These are phyloP conservation scores for Chaetomium strumarium DNA, from an alignment of 2,329 filamentous ascomycete genomes.

Conservation along the genomic window DNA sequence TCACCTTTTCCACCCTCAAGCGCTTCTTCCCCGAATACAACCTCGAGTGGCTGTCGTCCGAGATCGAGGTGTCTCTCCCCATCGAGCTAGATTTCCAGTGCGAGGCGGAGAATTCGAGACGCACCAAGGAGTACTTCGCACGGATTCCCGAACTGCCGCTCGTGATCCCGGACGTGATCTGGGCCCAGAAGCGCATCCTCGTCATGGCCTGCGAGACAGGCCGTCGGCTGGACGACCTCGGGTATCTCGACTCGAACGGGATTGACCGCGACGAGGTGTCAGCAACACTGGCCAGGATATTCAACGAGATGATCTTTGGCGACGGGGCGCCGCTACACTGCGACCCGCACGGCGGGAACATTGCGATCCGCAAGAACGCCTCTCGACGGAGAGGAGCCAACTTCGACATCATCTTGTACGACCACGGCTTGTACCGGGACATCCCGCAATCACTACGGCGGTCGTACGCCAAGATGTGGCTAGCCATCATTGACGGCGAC, in stretches of 20 bases:
- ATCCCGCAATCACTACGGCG: constrained; percentile 74
- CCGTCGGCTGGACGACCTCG: constrained; percentile 79
- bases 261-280: constrained; percentile 97
- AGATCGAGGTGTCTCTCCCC: constrained; percentile 87
- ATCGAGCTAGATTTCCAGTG: constrained; percentile 85
- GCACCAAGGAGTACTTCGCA: constrained; percentile 75
- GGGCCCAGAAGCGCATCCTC: constrained; percentile 81
- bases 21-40: constrained; percentile 97
- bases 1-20: constrained; percentile 86
- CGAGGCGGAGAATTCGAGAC: constrained; percentile 77
- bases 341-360: constrained; percentile 93
- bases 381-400: constrained; percentile 56
- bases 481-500: constrained; percentile 88
- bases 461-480: constrained; percentile 94
- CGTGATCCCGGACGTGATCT: constrained; percentile 82
- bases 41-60: constrained; percentile 86
- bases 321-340: constrained; percentile 84
- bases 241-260: constrained; percentile 73
- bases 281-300: constrained; percentile 80
- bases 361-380: constrained; percentile 78
- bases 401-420: constrained; percentile 94
- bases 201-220: constrained; percentile 94
- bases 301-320: constrained; percentile 99
- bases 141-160: constrained; percentile 69
- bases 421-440: constrained; percentile 92